phyloP scores from a whole-genome alignment of 2,329 filamentous ascomycete species.

The Colletotrichum abscissum region DNA sequence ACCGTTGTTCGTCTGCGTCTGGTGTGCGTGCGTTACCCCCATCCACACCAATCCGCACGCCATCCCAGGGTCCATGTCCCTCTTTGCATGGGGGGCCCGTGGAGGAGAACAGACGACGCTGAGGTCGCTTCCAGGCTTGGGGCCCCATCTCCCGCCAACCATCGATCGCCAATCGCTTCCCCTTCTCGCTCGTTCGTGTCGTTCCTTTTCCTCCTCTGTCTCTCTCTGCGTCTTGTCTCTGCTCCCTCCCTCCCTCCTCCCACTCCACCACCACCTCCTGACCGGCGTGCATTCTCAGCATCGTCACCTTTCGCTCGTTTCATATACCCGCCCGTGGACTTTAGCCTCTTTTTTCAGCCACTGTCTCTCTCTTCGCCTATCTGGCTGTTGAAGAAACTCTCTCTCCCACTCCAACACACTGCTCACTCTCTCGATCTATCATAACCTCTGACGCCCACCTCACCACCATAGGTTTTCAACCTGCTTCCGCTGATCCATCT shows the following conservation, averaged over 20 bases:
- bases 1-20: not conserved
- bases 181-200: constrained; percentile 34
- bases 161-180: constrained; percentile 36
- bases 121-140: constrained; percentile 35
- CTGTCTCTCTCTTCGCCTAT: constrained; percentile 37
- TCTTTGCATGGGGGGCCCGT: constrained; percentile 27
- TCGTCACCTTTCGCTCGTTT: constrained; percentile 41
- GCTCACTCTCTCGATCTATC: constrained; percentile 32
- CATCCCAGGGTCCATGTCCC: constrained; percentile 30
- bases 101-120: constrained; percentile 32
- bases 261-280: constrained; percentile 34
- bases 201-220: constrained; percentile 32
- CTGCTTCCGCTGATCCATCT: constrained; percentile 14
- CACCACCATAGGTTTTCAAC: constrained; percentile 11
- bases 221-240: constrained; percentile 21
- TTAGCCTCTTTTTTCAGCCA: constrained; percentile 38
- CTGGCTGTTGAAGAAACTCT: constrained; percentile 34
- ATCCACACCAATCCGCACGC: constrained; percentile 10
- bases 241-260: constrained; percentile 24
- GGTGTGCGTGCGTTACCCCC: not conserved
- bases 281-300: constrained; percentile 36
- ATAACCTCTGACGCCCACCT: constrained; percentile 3
- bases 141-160: constrained; percentile 35
- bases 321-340: constrained; percentile 39
- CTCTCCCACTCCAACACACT: constrained; percentile 22